phyloP scores from a whole-genome alignment of 352 stramenopile species.

The Phytophthora cryptogea region DNA sequence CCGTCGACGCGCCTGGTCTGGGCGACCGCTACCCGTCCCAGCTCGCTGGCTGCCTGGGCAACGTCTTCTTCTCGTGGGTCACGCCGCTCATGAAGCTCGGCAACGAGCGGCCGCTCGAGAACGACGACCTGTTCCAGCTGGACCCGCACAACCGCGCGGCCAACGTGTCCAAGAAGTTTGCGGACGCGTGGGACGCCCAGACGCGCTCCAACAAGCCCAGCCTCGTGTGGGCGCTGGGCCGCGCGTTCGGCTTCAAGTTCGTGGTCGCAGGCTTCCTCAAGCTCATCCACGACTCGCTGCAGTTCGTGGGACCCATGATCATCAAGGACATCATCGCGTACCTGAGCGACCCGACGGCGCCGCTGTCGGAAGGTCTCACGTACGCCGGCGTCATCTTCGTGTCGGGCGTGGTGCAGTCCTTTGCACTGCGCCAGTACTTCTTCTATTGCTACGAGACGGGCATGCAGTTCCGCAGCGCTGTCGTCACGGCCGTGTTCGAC shows the following conservation, averaged over 20 bases:
- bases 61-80: slow-evolving; percentile 90
- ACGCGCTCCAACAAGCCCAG: slow-evolving; percentile 40
- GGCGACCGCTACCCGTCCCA: slow-evolving; percentile 72
- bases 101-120: slow-evolving; percentile 76
- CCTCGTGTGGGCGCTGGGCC: slow-evolving; percentile 53
- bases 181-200: slow-evolving; percentile 48
- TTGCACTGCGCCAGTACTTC: slow-evolving; percentile 81
- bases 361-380: slow-evolving; percentile 55
- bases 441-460: slow-evolving; percentile 87
- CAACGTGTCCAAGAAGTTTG: slow-evolving; percentile 51
- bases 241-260: slow-evolving; percentile 63
- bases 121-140: slow-evolving; percentile 85
- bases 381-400: slow-evolving; percentile 76
- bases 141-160: slow-evolving; percentile 71
- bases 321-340: slow-evolving; percentile 89
- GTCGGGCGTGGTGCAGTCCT: slow-evolving; percentile 76
- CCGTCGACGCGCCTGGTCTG: slow-evolving; percentile 37
- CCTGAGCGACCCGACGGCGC: slow-evolving; percentile 64
- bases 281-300: slow-evolving; percentile 80
- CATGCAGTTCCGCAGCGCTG: slow-evolving; percentile 72
- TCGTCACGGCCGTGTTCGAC: slow-evolving; percentile 78
- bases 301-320: slow-evolving; percentile 83
- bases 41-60: slow-evolving; percentile 48
- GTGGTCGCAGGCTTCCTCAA: slow-evolving; percentile 68
- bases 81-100: slow-evolving; percentile 87